Evolutionary conservation across 2,329 filamentous ascomycete species (phyloP).

Genomic region (Sporothrix sp.): DNA sequence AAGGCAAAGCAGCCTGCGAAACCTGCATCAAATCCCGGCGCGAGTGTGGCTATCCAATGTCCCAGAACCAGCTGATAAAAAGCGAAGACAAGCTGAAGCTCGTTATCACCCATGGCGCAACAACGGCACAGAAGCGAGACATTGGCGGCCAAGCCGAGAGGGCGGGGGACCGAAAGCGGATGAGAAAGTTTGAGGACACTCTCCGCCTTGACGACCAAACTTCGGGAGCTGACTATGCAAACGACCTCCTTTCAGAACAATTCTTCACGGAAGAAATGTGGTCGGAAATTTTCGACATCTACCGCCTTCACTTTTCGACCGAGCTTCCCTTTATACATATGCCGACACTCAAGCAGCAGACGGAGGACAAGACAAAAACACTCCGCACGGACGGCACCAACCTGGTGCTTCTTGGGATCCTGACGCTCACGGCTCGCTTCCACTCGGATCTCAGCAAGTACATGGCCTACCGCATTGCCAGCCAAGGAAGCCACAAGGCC

Average conservation of each 20-base stretch:
- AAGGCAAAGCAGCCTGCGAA: constrained; percentile 56
- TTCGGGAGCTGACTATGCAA: constrained; percentile 30
- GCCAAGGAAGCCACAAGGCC: constrained; percentile 26
- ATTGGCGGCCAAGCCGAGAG: constrained; percentile 29
- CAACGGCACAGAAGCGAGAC: constrained; percentile 29
- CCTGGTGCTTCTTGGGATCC: constrained; percentile 53
- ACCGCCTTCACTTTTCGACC: constrained; percentile 60
- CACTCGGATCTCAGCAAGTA: constrained; percentile 51
- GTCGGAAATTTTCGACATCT: constrained; percentile 60
- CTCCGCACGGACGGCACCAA: constrained; percentile 28
- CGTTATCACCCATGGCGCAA: constrained; percentile 17
- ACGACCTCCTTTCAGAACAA: constrained; percentile 52
- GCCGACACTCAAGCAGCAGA: constrained; percentile 48
- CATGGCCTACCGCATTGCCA: constrained; percentile 31
- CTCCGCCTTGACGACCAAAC: constrained; percentile 30
- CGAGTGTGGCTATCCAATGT: constrained; percentile 61
- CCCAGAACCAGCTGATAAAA: constrained; percentile 20
- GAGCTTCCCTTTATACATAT: constrained; percentile 64
- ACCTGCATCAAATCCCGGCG: constrained; percentile 62
- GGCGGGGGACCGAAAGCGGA: constrained; percentile 40
- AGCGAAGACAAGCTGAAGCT: constrained; percentile 1
- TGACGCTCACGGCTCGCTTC: constrained; percentile 61
- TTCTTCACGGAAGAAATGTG: constrained; percentile 56
- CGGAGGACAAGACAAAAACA: constrained; percentile 32
- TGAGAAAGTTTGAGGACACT: constrained; percentile 35